A percentile compares a stretch with the other conserved stretches of the same genome.
Evolutionary conservation across 768 basidiomycete genomes (phyloP).

Genomic region (Gymnopilus junonius): DNA sequence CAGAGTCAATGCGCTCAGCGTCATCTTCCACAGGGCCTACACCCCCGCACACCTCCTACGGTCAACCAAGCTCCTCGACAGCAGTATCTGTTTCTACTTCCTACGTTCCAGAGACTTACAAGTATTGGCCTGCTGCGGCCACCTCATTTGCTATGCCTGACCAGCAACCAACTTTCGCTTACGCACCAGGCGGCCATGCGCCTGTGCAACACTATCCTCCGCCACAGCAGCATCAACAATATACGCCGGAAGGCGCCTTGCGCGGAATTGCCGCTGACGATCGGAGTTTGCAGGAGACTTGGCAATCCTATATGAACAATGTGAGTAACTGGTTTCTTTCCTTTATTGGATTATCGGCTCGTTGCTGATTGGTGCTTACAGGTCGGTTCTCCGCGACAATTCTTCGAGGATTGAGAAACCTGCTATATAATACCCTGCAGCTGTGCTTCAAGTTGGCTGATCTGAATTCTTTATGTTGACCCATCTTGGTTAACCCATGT

Average conservation of each 20-base stretch:
- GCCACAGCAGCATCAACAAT: conserved; percentile 40
- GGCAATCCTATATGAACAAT: conserved; percentile 70
- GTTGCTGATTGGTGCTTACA: conserved; percentile 17
- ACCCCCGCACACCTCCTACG: conserved; percentile 18
- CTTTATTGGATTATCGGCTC: background rate
- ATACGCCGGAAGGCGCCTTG: conserved; percentile 51
- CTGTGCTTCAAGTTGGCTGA: too few species aligned
- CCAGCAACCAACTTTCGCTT: conserved; percentile 14
- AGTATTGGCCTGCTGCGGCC: conserved; percentile 38
- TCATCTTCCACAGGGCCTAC: conserved; percentile 20
- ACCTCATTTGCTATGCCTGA: conserved; percentile 28
- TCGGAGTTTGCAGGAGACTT: conserved; percentile 65
- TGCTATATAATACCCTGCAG: background rate
- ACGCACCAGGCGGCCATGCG: background rate
- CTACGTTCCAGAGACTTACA: conserved; percentile 21
- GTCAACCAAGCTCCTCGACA: conserved; percentile 4
- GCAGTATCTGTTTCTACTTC: conserved; percentile 4
- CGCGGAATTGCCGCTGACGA: conserved; percentile 57
- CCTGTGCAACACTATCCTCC: conserved; percentile 8
- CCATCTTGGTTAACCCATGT: too few species aligned
- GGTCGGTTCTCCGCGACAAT: conserved; percentile 48
- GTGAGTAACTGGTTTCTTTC: conserved; percentile 30
- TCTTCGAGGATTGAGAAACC: conserved; percentile 39
- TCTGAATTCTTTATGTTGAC: too few species aligned
- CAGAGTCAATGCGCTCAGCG: conserved; percentile 14